A percentile compares a stretch with the other conserved stretches of the same genome.
These are phyloP conservation scores for Lactarius indigo DNA, from an alignment of 768 basidiomycete genomes.

Conservation along the genomic window DNA sequence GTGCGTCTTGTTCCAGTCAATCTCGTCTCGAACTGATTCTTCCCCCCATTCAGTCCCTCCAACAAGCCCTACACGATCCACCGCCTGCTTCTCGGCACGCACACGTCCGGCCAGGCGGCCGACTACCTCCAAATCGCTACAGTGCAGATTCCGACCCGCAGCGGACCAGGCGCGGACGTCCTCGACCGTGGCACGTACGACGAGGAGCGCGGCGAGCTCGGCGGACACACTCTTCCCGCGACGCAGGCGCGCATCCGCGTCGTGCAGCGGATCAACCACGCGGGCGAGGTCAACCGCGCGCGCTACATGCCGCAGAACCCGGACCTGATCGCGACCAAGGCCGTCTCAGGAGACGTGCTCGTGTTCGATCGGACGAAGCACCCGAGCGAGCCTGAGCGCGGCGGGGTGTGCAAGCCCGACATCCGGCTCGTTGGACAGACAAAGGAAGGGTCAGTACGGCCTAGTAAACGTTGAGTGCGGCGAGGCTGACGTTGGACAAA, in stretches of 20 bases:
- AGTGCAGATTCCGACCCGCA: conserved; percentile 87
- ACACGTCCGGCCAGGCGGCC: conserved; percentile 91
- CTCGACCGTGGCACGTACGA: conserved; percentile 81
- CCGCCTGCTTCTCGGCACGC: conserved; percentile 92
- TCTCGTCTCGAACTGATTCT: background rate
- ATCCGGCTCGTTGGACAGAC: conserved; percentile 87
- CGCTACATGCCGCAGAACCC: conserved; percentile 99
- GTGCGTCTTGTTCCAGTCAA: conserved; percentile 44
- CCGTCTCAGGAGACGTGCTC: conserved; percentile 84
- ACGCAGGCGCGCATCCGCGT: conserved; percentile 85
- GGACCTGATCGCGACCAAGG: conserved; percentile 93
- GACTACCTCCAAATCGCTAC: conserved; percentile 96
- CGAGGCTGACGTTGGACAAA: conserved; percentile 2
- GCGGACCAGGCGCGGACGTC: conserved; percentile 66
- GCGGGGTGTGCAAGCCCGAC: conserved; percentile 84
- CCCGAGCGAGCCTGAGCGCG: conserved; percentile 84
- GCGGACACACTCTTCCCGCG: conserved; percentile 76
- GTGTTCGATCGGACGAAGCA: conserved; percentile 99
- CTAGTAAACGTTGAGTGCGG: background rate
- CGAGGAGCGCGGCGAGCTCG: conserved; percentile 90
- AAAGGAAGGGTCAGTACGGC: conserved; percentile 76
- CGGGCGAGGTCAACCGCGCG: conserved; percentile 93
- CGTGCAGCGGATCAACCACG: conserved; percentile 92
- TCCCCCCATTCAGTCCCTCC: conserved; percentile 60
- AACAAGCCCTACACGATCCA: conserved; percentile 95